Percentiles rank a stretch among this genome's conserved stretches.
These are phyloP conservation scores for Aegilops speltoides DNA, from an alignment of 176 grass and related monocot genomes.

Conservation along the genomic window DNA sequence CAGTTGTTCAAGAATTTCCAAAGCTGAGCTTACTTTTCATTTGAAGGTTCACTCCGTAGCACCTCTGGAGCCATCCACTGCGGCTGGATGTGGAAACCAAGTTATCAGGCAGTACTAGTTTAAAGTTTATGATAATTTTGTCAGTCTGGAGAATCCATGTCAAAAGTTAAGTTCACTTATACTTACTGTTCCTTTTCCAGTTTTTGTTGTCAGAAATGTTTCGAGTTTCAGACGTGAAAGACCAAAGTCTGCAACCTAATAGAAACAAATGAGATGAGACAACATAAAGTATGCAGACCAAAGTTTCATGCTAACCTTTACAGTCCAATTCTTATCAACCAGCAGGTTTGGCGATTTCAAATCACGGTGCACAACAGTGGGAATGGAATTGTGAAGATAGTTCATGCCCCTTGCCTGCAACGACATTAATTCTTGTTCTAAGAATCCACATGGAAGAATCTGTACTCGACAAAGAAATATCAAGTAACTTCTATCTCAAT, in stretches of 20 bases:
- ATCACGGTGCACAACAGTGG: slow-evolving; percentile 88
- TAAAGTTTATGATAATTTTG: slow-evolving; percentile 12
- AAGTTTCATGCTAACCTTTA: slow-evolving; percentile 56
- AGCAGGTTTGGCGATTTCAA: slow-evolving; percentile 92
- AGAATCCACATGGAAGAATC: slow-evolving; percentile 6
- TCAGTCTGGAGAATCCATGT: background rate
- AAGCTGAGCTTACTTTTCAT: slow-evolving; percentile 66
- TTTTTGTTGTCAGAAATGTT: slow-evolving; percentile 84
- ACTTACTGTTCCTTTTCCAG: slow-evolving; percentile 94
- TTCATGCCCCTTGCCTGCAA: slow-evolving; percentile 86
- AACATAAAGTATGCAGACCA: background rate
- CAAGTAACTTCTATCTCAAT: background rate
- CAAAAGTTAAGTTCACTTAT: background rate
- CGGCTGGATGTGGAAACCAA: slow-evolving; percentile 47
- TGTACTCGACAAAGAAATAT: background rate
- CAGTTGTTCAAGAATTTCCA: background rate
- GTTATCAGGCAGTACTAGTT: slow-evolving; percentile 4
- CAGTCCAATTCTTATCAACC: slow-evolving; percentile 98
- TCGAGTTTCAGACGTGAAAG: slow-evolving; percentile 86
- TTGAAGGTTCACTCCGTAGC: slow-evolving; percentile 85
- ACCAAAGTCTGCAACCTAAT: slow-evolving; percentile 92
- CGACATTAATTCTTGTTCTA: background rate
- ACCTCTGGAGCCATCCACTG: slow-evolving; percentile 99
- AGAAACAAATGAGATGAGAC: slow-evolving; percentile 24
- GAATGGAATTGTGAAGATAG: slow-evolving; percentile 87